A percentile compares a stretch with the other conserved stretches of the same genome.
Evolutionary conservation across 352 stramenopile genomes (phyloP).

Genomic region (Phytophthora hibernalis): DNA sequence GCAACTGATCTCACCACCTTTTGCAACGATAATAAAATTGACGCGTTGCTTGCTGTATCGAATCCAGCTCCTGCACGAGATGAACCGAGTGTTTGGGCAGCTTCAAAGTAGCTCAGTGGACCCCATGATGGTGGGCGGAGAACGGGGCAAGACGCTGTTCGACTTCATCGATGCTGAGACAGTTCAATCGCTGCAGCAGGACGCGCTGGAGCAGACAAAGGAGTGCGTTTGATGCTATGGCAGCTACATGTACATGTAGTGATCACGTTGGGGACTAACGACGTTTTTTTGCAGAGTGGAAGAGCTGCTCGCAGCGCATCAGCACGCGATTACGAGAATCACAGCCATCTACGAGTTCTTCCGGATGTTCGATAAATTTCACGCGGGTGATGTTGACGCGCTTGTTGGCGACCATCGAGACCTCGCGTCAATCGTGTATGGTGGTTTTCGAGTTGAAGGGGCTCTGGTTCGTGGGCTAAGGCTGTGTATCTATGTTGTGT

Average conservation of each 20-base stretch:
- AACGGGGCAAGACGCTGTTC: constrained; percentile 78
- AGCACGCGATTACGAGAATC: constrained; percentile 71
- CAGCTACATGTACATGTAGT: no score
- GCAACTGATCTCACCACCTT: background rate
- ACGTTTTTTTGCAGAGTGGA: constrained; percentile 52
- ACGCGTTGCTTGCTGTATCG: background rate
- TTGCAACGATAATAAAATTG: background rate
- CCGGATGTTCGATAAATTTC: constrained; percentile 55
- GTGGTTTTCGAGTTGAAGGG: background rate
- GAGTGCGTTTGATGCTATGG: constrained; percentile 54
- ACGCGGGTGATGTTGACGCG: constrained; percentile 42
- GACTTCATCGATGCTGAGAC: constrained; percentile 88
- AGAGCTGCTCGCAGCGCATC: constrained; percentile 65
- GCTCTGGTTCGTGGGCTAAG: background rate
- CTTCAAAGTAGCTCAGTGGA: constrained; percentile 61
- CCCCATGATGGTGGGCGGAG: constrained; percentile 56
- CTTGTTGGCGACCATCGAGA: constrained; percentile 43
- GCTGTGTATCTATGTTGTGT: background rate
- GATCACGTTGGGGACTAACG: no score
- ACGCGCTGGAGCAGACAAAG: constrained; percentile 74
- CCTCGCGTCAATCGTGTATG: constrained; percentile 34
- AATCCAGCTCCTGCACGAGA: constrained; percentile 70
- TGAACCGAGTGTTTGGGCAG: constrained; percentile 79
- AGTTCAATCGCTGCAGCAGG: constrained; percentile 79
- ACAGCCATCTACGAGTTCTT: constrained; percentile 72